phyloP scores from a whole-genome alignment of 768 basidiomycete species.

The Naganishia vaughanmartiniae region DNA sequence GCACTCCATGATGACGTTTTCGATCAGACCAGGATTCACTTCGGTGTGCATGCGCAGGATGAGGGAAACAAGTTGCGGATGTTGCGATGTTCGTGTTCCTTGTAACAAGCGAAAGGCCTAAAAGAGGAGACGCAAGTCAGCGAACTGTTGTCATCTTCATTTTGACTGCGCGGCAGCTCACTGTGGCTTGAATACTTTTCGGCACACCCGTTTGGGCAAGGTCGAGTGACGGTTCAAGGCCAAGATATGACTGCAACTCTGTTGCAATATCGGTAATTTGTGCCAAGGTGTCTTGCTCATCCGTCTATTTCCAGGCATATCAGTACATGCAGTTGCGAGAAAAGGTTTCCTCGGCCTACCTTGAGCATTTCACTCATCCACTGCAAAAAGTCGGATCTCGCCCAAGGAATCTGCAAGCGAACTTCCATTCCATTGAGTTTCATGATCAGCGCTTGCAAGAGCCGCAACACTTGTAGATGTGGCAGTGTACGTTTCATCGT shows the following conservation, averaged over 20 bases:
- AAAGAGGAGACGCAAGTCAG: background rate
- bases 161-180: background rate
- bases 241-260: background rate
- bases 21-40: background rate
- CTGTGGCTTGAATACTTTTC: slow-evolving; percentile 1
- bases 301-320: background rate
- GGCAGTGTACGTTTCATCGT: background rate
- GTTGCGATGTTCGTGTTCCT: background rate
- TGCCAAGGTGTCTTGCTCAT: background rate
- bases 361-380: background rate
- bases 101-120: slow-evolving; percentile 6
- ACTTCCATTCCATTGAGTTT: background rate
- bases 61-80: slow-evolving; percentile 4
- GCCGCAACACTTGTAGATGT: background rate
- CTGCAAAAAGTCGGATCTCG: background rate
- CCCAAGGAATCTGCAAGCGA: background rate
- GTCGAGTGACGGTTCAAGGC: background rate
- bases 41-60: slow-evolving; percentile 2
- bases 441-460: background rate
- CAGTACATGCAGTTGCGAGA: background rate
- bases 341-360: too few species aligned
- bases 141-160: too few species aligned
- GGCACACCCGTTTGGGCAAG: slow-evolving; percentile 6
- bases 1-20: slow-evolving; percentile 15
- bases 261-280: background rate